phyloP scores from a whole-genome alignment of 257 asterid species.

The Przewalskia tangutica region DNA sequence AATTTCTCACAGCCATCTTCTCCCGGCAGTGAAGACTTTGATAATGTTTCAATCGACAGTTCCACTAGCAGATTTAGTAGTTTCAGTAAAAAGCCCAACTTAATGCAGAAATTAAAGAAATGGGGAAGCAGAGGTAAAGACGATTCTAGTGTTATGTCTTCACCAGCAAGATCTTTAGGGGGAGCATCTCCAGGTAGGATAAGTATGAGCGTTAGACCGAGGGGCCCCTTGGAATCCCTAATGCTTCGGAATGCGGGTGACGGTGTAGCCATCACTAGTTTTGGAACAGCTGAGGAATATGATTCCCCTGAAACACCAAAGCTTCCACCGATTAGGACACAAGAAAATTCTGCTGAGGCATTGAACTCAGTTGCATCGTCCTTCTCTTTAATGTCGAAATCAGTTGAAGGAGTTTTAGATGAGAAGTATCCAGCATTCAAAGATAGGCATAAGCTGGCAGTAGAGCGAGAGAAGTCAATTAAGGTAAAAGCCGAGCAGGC shows the following conservation, averaged over 20 bases:
- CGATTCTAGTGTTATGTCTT: slow-evolving; percentile 53
- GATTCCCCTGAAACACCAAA: slow-evolving; percentile 50
- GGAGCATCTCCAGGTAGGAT: slow-evolving; percentile 60
- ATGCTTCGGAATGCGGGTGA: slow-evolving; percentile 86
- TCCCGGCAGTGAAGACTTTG: slow-evolving; percentile 89
- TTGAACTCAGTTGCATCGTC: slow-evolving; percentile 61
- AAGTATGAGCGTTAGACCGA: slow-evolving; percentile 35
- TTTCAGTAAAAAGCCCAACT: slow-evolving; percentile 58
- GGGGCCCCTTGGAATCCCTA: slow-evolving; percentile 78
- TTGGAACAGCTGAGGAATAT: slow-evolving; percentile 59
- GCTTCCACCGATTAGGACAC: slow-evolving; percentile 17
- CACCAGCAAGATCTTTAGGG: slow-evolving; percentile 68
- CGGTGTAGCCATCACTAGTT: slow-evolving; percentile 58
- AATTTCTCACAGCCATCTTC: slow-evolving; percentile 70
- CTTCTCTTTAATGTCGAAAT: slow-evolving; percentile 76
- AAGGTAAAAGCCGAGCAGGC: slow-evolving; percentile 90
- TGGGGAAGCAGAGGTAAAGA: slow-evolving; percentile 78
- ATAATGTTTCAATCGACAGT: slow-evolving; percentile 61
- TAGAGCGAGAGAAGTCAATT: slow-evolving; percentile 71
- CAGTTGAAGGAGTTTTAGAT: slow-evolving; percentile 79
- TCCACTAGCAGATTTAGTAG: slow-evolving; percentile 59
- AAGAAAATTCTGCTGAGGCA: slow-evolving; percentile 21
- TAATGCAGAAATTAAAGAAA: slow-evolving; percentile 78
- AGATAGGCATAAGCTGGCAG: slow-evolving; percentile 85
- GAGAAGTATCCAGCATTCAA: slow-evolving; percentile 86